These are phyloP conservation scores for Rhodotorula sp. DNA, from an alignment of 1,284 basidiomycete genomes.

Conservation along the genomic window DNA sequence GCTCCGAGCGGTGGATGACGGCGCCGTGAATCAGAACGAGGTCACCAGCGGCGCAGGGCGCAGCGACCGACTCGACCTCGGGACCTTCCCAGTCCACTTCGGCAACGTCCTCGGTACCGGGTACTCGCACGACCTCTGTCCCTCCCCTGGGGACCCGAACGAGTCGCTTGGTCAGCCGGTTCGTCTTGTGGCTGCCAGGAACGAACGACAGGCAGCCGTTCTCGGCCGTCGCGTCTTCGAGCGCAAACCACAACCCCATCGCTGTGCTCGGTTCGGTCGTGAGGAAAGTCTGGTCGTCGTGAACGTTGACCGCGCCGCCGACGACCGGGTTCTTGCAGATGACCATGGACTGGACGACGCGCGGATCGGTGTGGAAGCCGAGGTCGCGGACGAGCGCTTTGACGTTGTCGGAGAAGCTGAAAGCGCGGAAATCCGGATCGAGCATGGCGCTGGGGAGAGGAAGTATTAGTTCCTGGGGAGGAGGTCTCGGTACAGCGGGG, in stretches of 20 bases:
- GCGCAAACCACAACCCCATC: slow-evolving; percentile 91
- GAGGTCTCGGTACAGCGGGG: too few relatives aligned
- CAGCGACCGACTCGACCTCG: slow-evolving; percentile 63
- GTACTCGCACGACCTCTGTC: slow-evolving; percentile 73
- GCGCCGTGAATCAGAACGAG: slow-evolving; percentile 77
- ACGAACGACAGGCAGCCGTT: slow-evolving; percentile 91
- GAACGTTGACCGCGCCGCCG: slow-evolving; percentile 69
- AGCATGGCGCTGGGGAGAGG: slow-evolving; percentile 63
- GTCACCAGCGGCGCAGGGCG: slow-evolving; percentile 72
- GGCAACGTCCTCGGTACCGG: slow-evolving; percentile 44
- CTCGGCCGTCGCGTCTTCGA: slow-evolving; percentile 77
- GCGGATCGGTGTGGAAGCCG: slow-evolving; percentile 75
- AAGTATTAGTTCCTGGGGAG: slow-evolving; percentile 51
- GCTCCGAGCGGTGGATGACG: slow-evolving; percentile 79
- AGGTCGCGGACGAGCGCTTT: slow-evolving; percentile 69
- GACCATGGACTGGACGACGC: slow-evolving; percentile 81
- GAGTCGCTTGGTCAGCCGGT: slow-evolving; percentile 73
- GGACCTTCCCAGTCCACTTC: slow-evolving; percentile 45
- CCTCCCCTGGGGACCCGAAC: slow-evolving; percentile 60
- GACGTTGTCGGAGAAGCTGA: slow-evolving; percentile 59
- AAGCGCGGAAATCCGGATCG: slow-evolving; percentile 73
- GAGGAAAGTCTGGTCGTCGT: slow-evolving; percentile 60
- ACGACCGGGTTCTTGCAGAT: slow-evolving; percentile 69
- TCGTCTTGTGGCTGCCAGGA: slow-evolving; percentile 77
- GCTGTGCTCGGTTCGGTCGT: slow-evolving; percentile 90